These are phyloP conservation scores for Phylloboletellus chloephorus DNA, from an alignment of 1,284 basidiomycete genomes.

Conservation along the genomic window DNA sequence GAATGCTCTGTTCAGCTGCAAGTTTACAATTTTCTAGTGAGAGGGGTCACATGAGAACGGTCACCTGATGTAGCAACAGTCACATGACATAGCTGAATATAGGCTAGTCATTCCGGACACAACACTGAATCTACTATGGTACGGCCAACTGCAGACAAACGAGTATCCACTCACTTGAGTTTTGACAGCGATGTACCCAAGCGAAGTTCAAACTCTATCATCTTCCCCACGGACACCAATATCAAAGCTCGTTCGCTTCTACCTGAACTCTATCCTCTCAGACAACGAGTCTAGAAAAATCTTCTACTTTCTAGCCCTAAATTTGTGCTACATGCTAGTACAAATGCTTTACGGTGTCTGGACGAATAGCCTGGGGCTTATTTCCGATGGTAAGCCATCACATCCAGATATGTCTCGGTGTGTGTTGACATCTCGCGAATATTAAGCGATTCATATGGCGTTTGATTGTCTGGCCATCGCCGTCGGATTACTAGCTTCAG, in stretches of 20 bases:
- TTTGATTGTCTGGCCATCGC: slow-evolving; percentile 98
- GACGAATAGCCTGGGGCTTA: slow-evolving; percentile 95
- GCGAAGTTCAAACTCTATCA: slow-evolving; percentile 39
- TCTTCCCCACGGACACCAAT: slow-evolving; percentile 49
- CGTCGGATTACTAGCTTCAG: slow-evolving; percentile 92
- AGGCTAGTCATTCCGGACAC: too few relatives aligned
- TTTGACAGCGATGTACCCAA: slow-evolving; percentile 51
- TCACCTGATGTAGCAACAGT: too few relatives aligned
- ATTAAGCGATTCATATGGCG: slow-evolving; percentile 97
- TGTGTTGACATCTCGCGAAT: slow-evolving; percentile 6
- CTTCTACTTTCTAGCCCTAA: slow-evolving; percentile 94
- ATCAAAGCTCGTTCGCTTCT: slow-evolving; percentile 59
- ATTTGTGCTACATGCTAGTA: slow-evolving; percentile 93
- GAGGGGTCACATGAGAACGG: too few relatives aligned
- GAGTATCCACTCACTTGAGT: slow-evolving; percentile 6
- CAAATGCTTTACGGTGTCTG: slow-evolving; percentile 96
- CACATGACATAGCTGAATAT: too few relatives aligned
- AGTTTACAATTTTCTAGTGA: too few relatives aligned
- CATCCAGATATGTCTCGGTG: neutral
- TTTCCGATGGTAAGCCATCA: slow-evolving; percentile 80
- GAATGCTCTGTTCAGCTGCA: too few relatives aligned
- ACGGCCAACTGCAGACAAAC: slow-evolving; percentile 16
- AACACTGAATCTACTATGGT: slow-evolving; percentile 69
- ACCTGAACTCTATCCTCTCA: slow-evolving; percentile 84
- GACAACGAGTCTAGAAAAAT: slow-evolving; percentile 93